Evolutionary conservation across 306 rosid species (phyloP).

Genomic region (Gynostemma pentaphyllum): DNA sequence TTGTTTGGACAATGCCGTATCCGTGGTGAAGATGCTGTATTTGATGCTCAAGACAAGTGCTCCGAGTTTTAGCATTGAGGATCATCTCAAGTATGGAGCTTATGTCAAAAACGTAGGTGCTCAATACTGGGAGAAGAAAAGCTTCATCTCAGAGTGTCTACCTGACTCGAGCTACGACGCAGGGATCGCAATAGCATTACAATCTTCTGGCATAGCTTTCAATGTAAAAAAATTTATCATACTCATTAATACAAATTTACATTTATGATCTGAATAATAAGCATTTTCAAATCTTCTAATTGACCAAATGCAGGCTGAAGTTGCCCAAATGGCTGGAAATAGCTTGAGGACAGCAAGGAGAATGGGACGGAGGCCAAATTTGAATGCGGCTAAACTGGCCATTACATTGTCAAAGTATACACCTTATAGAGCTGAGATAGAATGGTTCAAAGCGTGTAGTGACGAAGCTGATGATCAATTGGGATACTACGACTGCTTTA

Average conservation of each 20-base stretch:
- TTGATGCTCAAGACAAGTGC: slow-evolving; percentile 36
- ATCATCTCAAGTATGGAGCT: slow-evolving; percentile 76
- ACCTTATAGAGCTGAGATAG: slow-evolving; percentile 70
- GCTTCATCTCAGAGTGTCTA: slow-evolving; percentile 18
- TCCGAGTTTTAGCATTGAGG: slow-evolving; percentile 42
- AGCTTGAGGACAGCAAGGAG: slow-evolving; percentile 55
- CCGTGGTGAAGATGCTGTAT: slow-evolving; percentile 63
- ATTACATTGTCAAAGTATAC: slow-evolving; percentile 35
- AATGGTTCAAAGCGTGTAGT: slow-evolving; percentile 60
- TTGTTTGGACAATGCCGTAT: slow-evolving; percentile 48
- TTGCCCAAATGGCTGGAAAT: slow-evolving; percentile 31
- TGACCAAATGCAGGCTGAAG: slow-evolving; percentile 35
- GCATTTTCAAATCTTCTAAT: no score
- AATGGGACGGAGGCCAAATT: slow-evolving; percentile 46
- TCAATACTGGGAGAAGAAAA: slow-evolving; percentile 27
- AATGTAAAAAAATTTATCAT: slow-evolving; percentile 36
- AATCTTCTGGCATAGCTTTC: slow-evolving; percentile 44
- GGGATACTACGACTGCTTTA: slow-evolving; percentile 78
- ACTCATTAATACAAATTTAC: no score
- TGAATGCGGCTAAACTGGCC: slow-evolving; percentile 49
- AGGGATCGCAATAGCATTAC: slow-evolving; percentile 60
- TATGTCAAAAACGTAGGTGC: slow-evolving; percentile 30
- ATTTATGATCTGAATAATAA: no score
- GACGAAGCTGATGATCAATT: slow-evolving; percentile 40
- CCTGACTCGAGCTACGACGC: slow-evolving; percentile 67